phyloP scores from a whole-genome alignment of 1,284 basidiomycete species.

The Vanrija sp. region DNA sequence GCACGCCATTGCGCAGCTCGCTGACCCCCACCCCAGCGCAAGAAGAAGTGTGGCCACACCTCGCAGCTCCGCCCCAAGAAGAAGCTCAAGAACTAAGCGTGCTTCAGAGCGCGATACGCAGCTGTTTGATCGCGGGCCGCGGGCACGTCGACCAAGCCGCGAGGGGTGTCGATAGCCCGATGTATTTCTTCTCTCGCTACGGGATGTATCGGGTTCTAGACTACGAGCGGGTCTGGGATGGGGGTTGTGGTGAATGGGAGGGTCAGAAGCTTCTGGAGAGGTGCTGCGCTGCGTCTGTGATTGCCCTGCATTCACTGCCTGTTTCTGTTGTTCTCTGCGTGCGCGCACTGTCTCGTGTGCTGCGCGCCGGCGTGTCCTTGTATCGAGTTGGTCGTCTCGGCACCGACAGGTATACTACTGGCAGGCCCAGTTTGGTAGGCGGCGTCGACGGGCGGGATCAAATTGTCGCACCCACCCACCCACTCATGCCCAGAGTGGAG shows the following conservation, averaged over 20 bases:
- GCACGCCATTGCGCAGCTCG: background rate
- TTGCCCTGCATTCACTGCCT: too few relatives aligned
- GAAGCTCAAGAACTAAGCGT: slow-evolving; percentile 78
- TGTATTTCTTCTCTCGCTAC: slow-evolving; percentile 26
- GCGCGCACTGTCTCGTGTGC: too few relatives aligned
- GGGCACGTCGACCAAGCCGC: slow-evolving; percentile 10
- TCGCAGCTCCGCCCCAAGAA: slow-evolving; percentile 83
- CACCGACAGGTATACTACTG: too few relatives aligned
- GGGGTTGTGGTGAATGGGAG: too few relatives aligned
- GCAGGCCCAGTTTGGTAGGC: background rate
- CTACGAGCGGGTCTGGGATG: background rate
- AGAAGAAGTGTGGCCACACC: slow-evolving; percentile 74
- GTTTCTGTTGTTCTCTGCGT: too few relatives aligned
- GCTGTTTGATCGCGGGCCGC: background rate
- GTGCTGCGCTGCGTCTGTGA: too few relatives aligned
- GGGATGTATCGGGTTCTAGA: background rate
- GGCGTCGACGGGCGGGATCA: slow-evolving; percentile 7
- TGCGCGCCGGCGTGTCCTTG: background rate
- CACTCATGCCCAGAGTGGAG: slow-evolving; percentile 5
- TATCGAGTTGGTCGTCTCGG: too few relatives aligned
- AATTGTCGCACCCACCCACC: background rate
- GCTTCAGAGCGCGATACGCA: background rate
- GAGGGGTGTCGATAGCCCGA: slow-evolving; percentile 24
- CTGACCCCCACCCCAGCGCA: slow-evolving; percentile 31
- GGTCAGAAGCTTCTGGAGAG: background rate